A percentile compares a stretch with the other conserved stretches of the same genome.
These are phyloP conservation scores for Torulaspora delbrueckii DNA, from an alignment of 805 yeast genomes.

Conservation along the genomic window DNA sequence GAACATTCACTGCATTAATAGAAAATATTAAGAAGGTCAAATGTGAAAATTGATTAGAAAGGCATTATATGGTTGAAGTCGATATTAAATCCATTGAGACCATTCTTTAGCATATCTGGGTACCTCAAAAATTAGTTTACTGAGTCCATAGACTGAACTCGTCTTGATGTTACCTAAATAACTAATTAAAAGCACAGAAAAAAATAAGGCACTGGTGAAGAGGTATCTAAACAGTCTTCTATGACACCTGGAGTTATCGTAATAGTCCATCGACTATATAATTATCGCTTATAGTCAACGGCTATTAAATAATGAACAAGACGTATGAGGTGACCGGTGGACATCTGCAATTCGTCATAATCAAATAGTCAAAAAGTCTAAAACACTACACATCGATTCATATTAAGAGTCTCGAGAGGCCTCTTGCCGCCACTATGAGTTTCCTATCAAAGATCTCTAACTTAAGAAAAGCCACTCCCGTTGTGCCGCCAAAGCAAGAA, in stretches of 20 bases:
- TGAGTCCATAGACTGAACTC: not conserved
- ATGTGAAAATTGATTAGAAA: not conserved
- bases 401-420: not conserved
- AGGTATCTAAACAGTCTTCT: too few relatives aligned
- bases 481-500: constrained; percentile 3
- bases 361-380: too few relatives aligned
- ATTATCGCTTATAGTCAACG: too few relatives aligned
- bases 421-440: constrained; percentile 22
- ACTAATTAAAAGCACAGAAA: too few relatives aligned
- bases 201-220: too few relatives aligned
- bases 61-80: not conserved
- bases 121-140: not conserved
- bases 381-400: not conserved
- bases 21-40: too few relatives aligned
- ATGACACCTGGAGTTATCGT: too few relatives aligned
- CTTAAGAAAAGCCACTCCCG: constrained; percentile 22
- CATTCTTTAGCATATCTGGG: not conserved
- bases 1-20: too few relatives aligned
- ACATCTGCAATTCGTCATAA: not conserved
- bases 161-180: too few relatives aligned
- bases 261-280: too few relatives aligned
- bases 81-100: not conserved
- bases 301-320: not conserved
- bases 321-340: not conserved
- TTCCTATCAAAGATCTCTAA: constrained; percentile 31